Evolutionary conservation across 2,329 filamentous ascomycete species (phyloP).

Genomic region (Pestalotiopsis sp.): DNA sequence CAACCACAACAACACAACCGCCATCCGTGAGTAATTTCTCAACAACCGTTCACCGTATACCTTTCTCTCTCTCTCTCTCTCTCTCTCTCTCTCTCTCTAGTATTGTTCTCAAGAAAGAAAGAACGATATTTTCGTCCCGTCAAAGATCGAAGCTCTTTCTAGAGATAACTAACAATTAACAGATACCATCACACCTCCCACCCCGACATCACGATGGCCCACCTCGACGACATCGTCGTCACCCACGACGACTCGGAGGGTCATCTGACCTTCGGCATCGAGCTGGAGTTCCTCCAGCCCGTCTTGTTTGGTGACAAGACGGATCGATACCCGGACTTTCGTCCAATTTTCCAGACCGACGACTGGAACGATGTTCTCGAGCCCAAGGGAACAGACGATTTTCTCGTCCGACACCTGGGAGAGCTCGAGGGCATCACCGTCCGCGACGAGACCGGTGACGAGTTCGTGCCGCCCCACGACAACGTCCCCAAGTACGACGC

Average conservation of each 20-base stretch:
- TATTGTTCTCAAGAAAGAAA: too few relatives aligned
- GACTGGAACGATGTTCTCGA: conserved; percentile 18
- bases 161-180: neutral
- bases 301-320: neutral
- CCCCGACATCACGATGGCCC: neutral
- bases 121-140: too few relatives aligned
- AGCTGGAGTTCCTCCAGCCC: conserved; percentile 28
- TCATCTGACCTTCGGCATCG: conserved; percentile 27
- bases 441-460: conserved; percentile 16
- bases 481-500: conserved; percentile 20
- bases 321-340: neutral
- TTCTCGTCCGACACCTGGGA: conserved; percentile 12
- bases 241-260: conserved; percentile 20
- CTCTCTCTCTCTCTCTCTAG: conserved; percentile 22
- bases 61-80: conserved; percentile 44
- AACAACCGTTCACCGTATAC: conserved; percentile 49
- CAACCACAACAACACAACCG: too few relatives aligned
- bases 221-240: conserved; percentile 19
- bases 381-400: neutral
- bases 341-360: neutral
- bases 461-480: conserved; percentile 18
- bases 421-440: conserved; percentile 15
- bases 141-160: too few relatives aligned
- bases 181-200: neutral
- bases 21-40: neutral